Conservation (phyloP, 768 basidiomycete genomes). For the Naganishia friedmannii region DNA sequence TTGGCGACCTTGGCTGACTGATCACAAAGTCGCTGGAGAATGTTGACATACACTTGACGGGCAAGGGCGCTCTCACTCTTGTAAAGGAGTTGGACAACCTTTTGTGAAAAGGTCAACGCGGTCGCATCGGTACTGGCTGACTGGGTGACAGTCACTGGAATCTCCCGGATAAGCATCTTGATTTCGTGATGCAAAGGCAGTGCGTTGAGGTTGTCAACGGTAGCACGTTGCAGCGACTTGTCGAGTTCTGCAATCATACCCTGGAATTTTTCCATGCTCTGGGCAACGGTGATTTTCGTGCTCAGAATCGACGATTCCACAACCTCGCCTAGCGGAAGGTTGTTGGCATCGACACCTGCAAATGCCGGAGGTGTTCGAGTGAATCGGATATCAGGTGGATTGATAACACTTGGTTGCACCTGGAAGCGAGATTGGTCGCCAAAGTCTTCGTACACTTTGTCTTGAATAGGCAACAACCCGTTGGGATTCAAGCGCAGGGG, state of each 20-base stretch:
- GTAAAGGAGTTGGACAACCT: constrained; percentile 91
- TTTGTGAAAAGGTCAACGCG: constrained; percentile 88
- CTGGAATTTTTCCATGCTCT: constrained; percentile 81
- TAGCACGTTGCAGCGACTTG: constrained; percentile 71
- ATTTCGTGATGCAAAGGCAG: constrained; percentile 82
- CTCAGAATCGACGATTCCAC: constrained; percentile 36
- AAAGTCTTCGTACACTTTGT: constrained; percentile 93
- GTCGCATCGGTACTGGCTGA: constrained; percentile 78
- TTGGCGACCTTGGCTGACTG: constrained; percentile 88
- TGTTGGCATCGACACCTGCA: constrained; percentile 12
- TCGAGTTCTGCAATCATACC: constrained; percentile 67
- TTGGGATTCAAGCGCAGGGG: constrained; percentile 76
- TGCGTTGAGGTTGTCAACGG: constrained; percentile 65
- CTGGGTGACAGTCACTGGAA: constrained; percentile 75
- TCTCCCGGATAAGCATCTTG: constrained; percentile 75
- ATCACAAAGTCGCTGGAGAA: constrained; percentile 84
- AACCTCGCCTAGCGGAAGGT: constrained; percentile 30
- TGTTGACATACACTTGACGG: constrained; percentile 84
- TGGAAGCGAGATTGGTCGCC: constrained; percentile 58
- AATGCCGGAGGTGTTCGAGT: constrained; percentile 30
- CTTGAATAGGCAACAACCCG: constrained; percentile 77
- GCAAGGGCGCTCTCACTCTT: constrained; percentile 81
- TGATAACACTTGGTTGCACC: constrained; percentile 36
- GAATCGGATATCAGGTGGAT: constrained; percentile 62
- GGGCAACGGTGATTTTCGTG: constrained; percentile 57